Conservation (phyloP, 106 monocot species). For the Posidonia australis region DNA sequence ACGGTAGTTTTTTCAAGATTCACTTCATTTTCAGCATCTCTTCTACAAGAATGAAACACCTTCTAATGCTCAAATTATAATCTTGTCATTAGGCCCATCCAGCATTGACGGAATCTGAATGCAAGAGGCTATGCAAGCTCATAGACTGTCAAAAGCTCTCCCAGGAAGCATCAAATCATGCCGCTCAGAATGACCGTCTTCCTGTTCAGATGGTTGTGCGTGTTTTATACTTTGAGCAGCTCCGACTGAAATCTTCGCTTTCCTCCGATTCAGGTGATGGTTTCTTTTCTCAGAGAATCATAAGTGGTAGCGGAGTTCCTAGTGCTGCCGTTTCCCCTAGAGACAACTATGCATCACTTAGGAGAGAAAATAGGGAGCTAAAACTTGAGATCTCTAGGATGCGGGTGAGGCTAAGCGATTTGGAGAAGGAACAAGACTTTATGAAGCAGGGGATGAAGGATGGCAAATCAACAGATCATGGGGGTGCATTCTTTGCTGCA, state of each 20-base stretch:
- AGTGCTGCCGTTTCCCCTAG: slow-evolving; percentile 72
- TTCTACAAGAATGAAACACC: neutral
- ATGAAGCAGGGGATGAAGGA: slow-evolving; percentile 68
- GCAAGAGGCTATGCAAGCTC: slow-evolving; percentile 78
- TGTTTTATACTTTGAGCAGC: slow-evolving; percentile 79
- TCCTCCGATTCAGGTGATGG: slow-evolving; percentile 27
- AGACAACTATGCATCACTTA: slow-evolving; percentile 81
- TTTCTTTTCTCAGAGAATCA: slow-evolving; percentile 68
- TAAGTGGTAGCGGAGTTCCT: slow-evolving; percentile 50
- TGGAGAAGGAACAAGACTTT: slow-evolving; percentile 74
- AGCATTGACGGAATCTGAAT: slow-evolving; percentile 67
- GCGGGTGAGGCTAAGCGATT: slow-evolving; percentile 65
- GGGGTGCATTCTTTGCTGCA: slow-evolving; percentile 54
- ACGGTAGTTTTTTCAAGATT: neutral
- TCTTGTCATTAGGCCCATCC: slow-evolving; percentile 59
- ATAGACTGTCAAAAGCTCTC: slow-evolving; percentile 90
- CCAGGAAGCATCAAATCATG: slow-evolving; percentile 77
- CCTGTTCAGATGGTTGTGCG: slow-evolving; percentile 71
- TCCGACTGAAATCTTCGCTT: slow-evolving; percentile 67
- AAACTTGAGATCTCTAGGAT: slow-evolving; percentile 82
- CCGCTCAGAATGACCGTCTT: slow-evolving; percentile 86
- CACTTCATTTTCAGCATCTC: neutral
- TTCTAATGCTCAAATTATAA: neutral
- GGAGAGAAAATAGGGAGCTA: slow-evolving; percentile 84
- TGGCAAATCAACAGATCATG: slow-evolving; percentile 30